Percentiles rank a stretch among this genome's conserved stretches.
Evolutionary conservation across 768 basidiomycete species (phyloP).

Genomic region (Tricholoma terreum): DNA sequence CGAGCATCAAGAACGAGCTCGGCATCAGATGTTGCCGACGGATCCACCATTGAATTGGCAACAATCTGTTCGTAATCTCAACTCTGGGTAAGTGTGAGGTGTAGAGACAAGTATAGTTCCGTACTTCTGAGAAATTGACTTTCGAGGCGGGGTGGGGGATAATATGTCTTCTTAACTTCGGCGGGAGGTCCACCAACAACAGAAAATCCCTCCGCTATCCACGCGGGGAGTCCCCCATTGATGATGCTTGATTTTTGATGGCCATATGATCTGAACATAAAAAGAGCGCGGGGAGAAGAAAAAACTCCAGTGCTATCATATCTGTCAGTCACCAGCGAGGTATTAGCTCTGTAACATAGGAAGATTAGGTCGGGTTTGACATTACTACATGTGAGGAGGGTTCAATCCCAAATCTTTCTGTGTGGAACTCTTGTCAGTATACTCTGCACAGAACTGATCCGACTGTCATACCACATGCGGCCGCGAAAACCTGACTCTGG

Average conservation of each 20-base stretch:
- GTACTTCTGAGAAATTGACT: slow-evolving; percentile 52
- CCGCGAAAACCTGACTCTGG: slow-evolving; percentile 60
- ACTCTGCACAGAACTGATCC: neutral
- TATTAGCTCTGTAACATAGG: neutral
- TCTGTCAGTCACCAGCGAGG: slow-evolving; percentile 43
- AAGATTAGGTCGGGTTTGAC: slow-evolving; percentile 35
- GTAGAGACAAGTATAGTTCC: slow-evolving; percentile 7
- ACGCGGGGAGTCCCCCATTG: slow-evolving; percentile 88
- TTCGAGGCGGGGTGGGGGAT: slow-evolving; percentile 54
- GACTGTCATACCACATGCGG: slow-evolving; percentile 67
- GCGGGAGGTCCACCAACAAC: slow-evolving; percentile 39
- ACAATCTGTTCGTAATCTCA: slow-evolving; percentile 82
- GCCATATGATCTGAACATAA: slow-evolving; percentile 92
- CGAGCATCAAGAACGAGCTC: slow-evolving; percentile 89
- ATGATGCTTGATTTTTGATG: slow-evolving; percentile 84
- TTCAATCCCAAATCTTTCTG: slow-evolving; percentile 69
- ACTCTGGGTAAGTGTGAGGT: slow-evolving; percentile 8
- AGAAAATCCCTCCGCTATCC: slow-evolving; percentile 66
- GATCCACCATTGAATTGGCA: slow-evolving; percentile 55
- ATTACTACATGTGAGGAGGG: slow-evolving; percentile 79
- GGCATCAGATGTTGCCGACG: slow-evolving; percentile 39
- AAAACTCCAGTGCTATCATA: slow-evolving; percentile 93
- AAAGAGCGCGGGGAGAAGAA: slow-evolving; percentile 88
- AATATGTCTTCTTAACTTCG: slow-evolving; percentile 30
- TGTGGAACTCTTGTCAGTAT: neutral